These are phyloP conservation scores for Fraxinus sp. DNA, from an alignment of 305 asterid genomes.

Conservation along the genomic window DNA sequence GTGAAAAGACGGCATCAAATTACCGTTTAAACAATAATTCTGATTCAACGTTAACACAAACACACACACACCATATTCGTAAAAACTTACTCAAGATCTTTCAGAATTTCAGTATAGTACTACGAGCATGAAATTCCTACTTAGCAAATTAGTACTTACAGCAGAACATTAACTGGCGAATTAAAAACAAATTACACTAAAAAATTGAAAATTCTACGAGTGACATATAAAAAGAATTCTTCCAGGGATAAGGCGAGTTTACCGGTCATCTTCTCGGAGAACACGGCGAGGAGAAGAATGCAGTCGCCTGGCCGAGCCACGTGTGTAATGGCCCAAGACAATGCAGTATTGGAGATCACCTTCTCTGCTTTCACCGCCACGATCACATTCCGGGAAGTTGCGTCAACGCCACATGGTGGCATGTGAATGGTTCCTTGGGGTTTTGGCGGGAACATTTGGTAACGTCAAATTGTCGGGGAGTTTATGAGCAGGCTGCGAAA, in stretches of 20 bases:
- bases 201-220: background rate
- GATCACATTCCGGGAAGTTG: constrained; percentile 46
- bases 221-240: background rate
- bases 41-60: background rate
- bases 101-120: background rate
- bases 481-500: background rate
- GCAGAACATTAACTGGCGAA: background rate
- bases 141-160: background rate
- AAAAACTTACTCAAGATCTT: background rate
- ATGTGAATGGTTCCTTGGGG: constrained; percentile 17
- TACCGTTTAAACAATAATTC: background rate
- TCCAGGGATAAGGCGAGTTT: background rate
- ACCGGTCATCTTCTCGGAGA: constrained; percentile 41
- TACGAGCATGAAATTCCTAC: background rate
- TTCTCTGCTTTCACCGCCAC: constrained; percentile 83
- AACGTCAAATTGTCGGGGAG: constrained; percentile 15
- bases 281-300: constrained; percentile 64
- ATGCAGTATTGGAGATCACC: constrained; percentile 53
- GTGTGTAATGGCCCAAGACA: constrained; percentile 83
- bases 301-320: constrained; percentile 68
- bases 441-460: constrained; percentile 56
- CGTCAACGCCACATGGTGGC: constrained; percentile 28
- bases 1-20: background rate
- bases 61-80: background rate
- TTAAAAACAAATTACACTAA: background rate